phyloP scores from a whole-genome alignment of 2,329 filamentous ascomycete genomes.

The Phyllosticta citribraziliensis region DNA sequence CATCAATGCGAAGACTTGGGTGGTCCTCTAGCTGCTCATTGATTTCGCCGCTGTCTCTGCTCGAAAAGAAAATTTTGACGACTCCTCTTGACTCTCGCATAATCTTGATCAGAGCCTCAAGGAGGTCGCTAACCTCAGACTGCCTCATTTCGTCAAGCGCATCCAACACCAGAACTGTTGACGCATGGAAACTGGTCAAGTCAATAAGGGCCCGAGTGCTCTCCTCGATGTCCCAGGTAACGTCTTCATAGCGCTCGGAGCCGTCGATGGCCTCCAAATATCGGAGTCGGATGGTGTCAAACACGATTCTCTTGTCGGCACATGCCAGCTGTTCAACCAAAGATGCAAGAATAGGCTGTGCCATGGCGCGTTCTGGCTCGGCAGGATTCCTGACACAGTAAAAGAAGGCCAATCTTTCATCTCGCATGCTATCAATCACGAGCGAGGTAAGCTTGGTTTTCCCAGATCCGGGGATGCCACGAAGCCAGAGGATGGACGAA shows the following conservation, averaged over 20 bases:
- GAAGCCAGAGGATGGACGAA: slow-evolving; percentile 27
- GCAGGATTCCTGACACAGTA: slow-evolving; percentile 16
- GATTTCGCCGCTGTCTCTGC: not conserved
- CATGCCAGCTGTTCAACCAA: not conserved
- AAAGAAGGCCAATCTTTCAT: slow-evolving; percentile 11
- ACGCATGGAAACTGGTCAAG: not conserved
- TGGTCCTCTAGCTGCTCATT: not conserved
- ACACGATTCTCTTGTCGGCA: not conserved
- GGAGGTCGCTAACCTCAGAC: not conserved
- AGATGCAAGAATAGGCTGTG: not conserved
- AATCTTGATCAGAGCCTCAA: not conserved
- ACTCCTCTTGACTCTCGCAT: not conserved
- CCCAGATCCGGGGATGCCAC: slow-evolving; percentile 24
- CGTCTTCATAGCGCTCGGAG: not conserved
- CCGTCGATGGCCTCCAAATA: not conserved
- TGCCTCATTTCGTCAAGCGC: not conserved
- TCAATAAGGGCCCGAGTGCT: not conserved
- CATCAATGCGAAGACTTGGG: not conserved
- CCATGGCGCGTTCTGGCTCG: slow-evolving; percentile 16
- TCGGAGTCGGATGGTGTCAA: not conserved
- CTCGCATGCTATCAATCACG: not conserved
- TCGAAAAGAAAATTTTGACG: not conserved
- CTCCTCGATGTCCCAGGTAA: not conserved
- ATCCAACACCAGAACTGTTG: not conserved
- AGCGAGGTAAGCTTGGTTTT: slow-evolving; percentile 21